Evolutionary conservation across 2,329 filamentous ascomycete species (phyloP), one percentile per base, ranked within the genome.

Genomic region (Fusarium agapanthi): DNA sequence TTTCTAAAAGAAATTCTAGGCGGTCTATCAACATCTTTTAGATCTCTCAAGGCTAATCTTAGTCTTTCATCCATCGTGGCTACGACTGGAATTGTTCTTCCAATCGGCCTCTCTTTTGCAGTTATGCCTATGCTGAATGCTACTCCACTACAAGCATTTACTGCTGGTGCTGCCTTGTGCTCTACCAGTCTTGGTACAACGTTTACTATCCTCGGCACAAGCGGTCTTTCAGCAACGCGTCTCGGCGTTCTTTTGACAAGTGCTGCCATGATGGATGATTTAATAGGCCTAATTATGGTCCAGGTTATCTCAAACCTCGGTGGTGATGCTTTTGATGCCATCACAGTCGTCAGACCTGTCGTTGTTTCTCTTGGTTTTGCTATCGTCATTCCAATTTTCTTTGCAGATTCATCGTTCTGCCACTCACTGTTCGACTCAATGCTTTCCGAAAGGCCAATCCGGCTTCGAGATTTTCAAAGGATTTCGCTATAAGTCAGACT

Each of bases 231-330:
- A 4, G 72, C 79, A 3, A 85, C 85, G 5, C 81, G 86, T 13
- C 77, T 88, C 10, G 86, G 93, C 83, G 63, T 89, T 81, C 88
- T 96, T 0, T 84, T 95, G 1, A 88, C 89, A 6, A 91, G 88
- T 65, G 93, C 92, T 2, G 93, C 93, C 1, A 93, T 96, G 88
- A 88, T 96, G 82, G 93, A 96, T 77, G 93, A 96, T 81, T 90
- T 95, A 1, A 87, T 93, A 4, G 93, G 92, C 0, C 82, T 95
- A 15, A 88, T 95, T 13, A 92, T 95, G 88, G 91, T 94, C 1
- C 89, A 93, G 72, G 87, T 95, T 50, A 91, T 96, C 28, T 88
- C 91, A 0, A 91, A 90, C 51, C 83, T 95, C 0, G 91, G 80
- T 60, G 78, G 50, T 73, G 69, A 48, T 59, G 68, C 66, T 7